Base-by-base conservation (phyloP, 805 yeast species). In the Lipomyces anomalus region DNA sequence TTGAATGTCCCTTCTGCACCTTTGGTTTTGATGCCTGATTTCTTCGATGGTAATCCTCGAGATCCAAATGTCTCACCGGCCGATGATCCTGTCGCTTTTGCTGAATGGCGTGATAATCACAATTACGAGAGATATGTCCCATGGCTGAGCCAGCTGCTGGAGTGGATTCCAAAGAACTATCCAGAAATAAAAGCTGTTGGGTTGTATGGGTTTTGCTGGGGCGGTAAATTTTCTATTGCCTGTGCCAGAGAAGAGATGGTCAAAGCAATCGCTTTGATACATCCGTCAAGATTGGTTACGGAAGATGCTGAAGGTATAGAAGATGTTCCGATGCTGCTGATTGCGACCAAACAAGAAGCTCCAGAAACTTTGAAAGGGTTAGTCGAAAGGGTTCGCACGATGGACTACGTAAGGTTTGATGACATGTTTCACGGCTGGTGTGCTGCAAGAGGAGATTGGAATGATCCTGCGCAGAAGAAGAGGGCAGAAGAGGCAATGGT, bases 171-270 rank as follows among this genome's bases (percentile, higher is more conserved):
- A n/a, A n/a, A 13, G 7, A 40, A 30, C 18, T 46, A 40, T 22
- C 50, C 50, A 22, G 9, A 37, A 20, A 46, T 50, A 17, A 35
- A 40, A 16, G 34, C 38, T 2, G 42, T 42, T 13, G 54, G 54
- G 11, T 35, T 50, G 16, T 51, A 51, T 40, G 56, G 56, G 5
- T 40, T 46, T 20, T 52, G 56, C 46, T 52, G 56, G 56, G 56
- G 56, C 16, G 55, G 48, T 4, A 52, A 52, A 37, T n/a, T 50
- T 17, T 22, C 53, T 6, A 40, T 47, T 17, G 13, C 43, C 17
- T 33, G 42, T 9, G 50, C 54, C 3, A 26, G 35, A 29, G 22
- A 26, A 21, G 23, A 38, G 11, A 21, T 46, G 6, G 49, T 52
- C 29, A 24, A 20, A 7, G 48, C 51, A 17, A 40, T 44, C 32